phyloP scores from a whole-genome alignment of 495 filamentous ascomycete species.

The Tuber borchii region DNA sequence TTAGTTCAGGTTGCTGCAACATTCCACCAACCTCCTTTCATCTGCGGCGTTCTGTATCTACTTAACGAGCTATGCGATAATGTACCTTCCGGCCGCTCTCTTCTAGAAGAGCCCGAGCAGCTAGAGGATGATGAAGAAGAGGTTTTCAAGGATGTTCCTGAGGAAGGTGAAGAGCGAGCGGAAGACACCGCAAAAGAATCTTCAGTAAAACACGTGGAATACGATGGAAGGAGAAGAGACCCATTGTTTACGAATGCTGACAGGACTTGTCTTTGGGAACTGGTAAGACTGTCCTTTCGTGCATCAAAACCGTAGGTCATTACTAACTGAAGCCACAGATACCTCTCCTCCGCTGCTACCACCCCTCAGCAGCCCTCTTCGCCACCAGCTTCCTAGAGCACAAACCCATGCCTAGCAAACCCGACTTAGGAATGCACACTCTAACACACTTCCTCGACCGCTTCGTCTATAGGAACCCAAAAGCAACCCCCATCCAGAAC shows the following conservation, averaged over 20 bases:
- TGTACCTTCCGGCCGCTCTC: conserved; percentile 65
- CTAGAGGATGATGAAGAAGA: conserved; percentile 59
- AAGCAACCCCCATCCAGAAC: conserved; percentile 53
- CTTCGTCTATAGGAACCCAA: conserved; percentile 89
- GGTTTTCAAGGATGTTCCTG: conserved; percentile 61
- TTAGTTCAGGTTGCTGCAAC: conserved; percentile 72
- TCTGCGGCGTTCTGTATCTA: conserved; percentile 81
- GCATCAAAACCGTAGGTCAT: background rate
- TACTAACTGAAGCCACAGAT: conserved; percentile 44
- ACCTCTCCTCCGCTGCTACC: conserved; percentile 76
- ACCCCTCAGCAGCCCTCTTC: conserved; percentile 90
- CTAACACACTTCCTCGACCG: conserved; percentile 93
- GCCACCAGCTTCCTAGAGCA: conserved; percentile 61
- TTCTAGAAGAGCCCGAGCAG: conserved; percentile 68
- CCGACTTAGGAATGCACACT: conserved; percentile 77
- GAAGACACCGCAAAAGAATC: conserved; percentile 16
- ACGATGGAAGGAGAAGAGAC: conserved; percentile 85
- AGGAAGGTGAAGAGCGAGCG: conserved; percentile 46
- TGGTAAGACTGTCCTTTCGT: conserved; percentile 49
- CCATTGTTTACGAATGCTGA: conserved; percentile 88
- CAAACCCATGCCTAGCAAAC: conserved; percentile 69
- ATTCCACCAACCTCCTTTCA: conserved; percentile 86
- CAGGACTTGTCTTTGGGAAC: conserved; percentile 84
- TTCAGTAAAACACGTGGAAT: conserved; percentile 43
- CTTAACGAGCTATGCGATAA: conserved; percentile 69